Evolutionary conservation across 2,329 filamentous ascomycete genomes (phyloP), one percentile per base, ranked within the genome.

Genomic region (Phoma sp.): DNA sequence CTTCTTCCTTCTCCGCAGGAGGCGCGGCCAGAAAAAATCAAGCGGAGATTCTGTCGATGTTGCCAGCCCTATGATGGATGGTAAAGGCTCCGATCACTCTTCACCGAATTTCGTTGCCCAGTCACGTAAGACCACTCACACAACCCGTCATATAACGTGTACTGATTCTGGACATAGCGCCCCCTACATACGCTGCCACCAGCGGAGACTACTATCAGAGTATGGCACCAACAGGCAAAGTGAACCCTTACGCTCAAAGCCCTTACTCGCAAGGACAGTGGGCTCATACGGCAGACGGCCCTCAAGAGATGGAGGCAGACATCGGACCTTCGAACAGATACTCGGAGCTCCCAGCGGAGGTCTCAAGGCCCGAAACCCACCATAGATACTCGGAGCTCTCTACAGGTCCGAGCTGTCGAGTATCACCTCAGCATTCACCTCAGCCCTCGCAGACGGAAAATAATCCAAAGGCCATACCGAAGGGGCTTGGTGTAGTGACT

Each of bases 291-390:
- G 52, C 53, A 17, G 48, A 46, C 21, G 63, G 51, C 6, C 64
- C 60, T 7, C 60, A 63, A 39, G 65, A 68, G 36, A 57, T 68
- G n/a, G 58, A 61, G 21, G 56, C 61, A 19, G 61, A 62, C 9
- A 17, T 51, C 32, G 54, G 33, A 5, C 58, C 38, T 32, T 37
- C 37, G 32, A 52, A 60, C 29, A 61, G 59, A 41, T 64, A 53
- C 46, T 69, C 60, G 0, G 68, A 71, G 50, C 62, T 71, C 15
- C 67, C 65, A n/a, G 66, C 61, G 12, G 60, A 60, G 4, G 36
- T 38, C 24, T 57, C 61, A 5, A 40, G 46, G 19, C 41, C 52
- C 7, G 31, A n/a, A 4, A 51, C 52, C 4, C 46, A 47, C 12
- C 53, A 65, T 19, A 57, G 59, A 19, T 61, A 60, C 22, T 68